Percentiles rank a stretch among this genome's conserved stretches.
Evolutionary conservation across 257 asterid species (phyloP).

Genomic region (Ilex asprella): DNA sequence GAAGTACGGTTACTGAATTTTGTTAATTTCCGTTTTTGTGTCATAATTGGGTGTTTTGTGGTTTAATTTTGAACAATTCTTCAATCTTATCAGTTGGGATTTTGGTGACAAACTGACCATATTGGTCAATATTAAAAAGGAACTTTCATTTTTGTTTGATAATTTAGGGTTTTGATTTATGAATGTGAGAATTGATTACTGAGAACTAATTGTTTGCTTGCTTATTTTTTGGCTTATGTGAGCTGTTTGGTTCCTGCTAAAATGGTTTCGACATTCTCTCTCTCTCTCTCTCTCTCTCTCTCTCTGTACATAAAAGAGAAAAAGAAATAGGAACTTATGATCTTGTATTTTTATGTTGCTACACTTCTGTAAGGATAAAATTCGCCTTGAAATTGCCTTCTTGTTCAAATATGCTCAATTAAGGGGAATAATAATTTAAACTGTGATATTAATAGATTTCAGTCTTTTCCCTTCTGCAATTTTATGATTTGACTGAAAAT

Average conservation of each 20-base stretch:
- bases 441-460: background rate
- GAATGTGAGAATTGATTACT: background rate
- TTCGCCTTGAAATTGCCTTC: no score
- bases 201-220: no score
- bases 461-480: background rate
- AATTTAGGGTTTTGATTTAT: background rate
- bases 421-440: no score
- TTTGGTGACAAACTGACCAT: background rate
- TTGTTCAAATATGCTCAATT: no score
- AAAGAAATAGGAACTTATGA: no score
- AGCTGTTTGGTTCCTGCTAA: background rate
- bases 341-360: no score
- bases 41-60: background rate
- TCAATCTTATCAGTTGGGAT: background rate
- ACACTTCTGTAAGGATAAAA: no score
- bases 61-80: no score
- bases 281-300: no score
- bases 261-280: no score
- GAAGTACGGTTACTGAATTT: constrained; percentile 28
- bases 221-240: background rate
- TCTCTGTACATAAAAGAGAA: no score
- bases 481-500: background rate
- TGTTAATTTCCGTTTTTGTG: background rate
- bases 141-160: background rate
- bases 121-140: background rate